Percentiles rank a stretch among this genome's conserved stretches.
These are phyloP conservation scores for Colletotrichum sansevieriae DNA, from an alignment of 2,329 filamentous ascomycete species.

Conservation along the genomic window DNA sequence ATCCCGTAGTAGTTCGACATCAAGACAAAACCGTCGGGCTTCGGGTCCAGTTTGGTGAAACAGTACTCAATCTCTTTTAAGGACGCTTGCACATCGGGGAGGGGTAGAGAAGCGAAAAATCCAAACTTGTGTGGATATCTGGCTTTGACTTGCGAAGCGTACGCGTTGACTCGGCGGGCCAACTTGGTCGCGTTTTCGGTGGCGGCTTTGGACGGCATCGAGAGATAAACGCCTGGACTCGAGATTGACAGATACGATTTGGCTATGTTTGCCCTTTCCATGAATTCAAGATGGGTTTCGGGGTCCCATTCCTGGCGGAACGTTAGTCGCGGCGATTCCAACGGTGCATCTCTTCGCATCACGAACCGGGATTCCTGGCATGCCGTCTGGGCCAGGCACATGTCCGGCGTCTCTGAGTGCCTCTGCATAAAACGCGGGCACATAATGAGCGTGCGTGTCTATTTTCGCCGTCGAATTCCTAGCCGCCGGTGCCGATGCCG, in stretches of 20 bases:
- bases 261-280: slow-evolving; percentile 42
- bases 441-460: slow-evolving; percentile 45
- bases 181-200: slow-evolving; percentile 50
- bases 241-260: slow-evolving; percentile 46
- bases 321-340: background rate
- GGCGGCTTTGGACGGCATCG: slow-evolving; percentile 42
- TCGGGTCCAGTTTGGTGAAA: slow-evolving; percentile 52
- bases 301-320: background rate
- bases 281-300: slow-evolving; percentile 43
- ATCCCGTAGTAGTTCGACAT: slow-evolving; percentile 65
- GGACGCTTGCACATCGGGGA: slow-evolving; percentile 62
- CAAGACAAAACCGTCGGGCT: slow-evolving; percentile 63
- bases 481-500: background rate
- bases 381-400: slow-evolving; percentile 45
- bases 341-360: accelerated
- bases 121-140: slow-evolving; percentile 52
- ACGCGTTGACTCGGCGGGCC: slow-evolving; percentile 44
- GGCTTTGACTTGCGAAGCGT: slow-evolving; percentile 42
- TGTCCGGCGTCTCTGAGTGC: slow-evolving; percentile 45
- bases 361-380: slow-evolving; percentile 46
- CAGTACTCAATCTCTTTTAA: slow-evolving; percentile 61
- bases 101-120: slow-evolving; percentile 66
- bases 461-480: slow-evolving; percentile 36
- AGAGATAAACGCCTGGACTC: slow-evolving; percentile 46
- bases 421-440: slow-evolving; percentile 45